These are phyloP conservation scores for Hygrophorus pudorinus DNA, from an alignment of 768 basidiomycete genomes.

Conservation along the genomic window DNA sequence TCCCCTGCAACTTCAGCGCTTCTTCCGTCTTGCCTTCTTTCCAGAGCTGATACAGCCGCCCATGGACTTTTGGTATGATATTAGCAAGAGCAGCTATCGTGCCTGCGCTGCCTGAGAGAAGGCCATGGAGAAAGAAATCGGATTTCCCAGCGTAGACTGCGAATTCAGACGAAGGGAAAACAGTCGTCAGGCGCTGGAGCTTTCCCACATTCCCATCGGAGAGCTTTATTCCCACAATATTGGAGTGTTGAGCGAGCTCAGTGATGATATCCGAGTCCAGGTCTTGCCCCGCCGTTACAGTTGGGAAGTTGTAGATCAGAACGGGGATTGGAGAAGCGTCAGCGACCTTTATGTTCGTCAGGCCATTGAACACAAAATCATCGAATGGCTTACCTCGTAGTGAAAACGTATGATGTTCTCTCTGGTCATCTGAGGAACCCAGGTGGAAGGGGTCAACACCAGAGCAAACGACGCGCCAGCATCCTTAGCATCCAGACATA, in stretches of 20 bases:
- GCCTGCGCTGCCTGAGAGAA: conserved; percentile 54
- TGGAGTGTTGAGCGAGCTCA: conserved; percentile 63
- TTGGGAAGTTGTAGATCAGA: conserved; percentile 83
- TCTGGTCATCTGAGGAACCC: conserved; percentile 53
- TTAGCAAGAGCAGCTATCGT: conserved; percentile 58
- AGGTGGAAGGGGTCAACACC: conserved; percentile 65
- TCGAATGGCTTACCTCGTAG: conserved; percentile 33
- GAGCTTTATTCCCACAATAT: conserved; percentile 79
- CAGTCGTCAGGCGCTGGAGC: conserved; percentile 61
- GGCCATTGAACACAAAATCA: not conserved
- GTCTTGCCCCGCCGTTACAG: conserved; percentile 72
- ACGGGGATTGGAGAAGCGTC: conserved; percentile 57
- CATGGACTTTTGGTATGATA: conserved; percentile 50
- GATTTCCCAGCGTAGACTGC: conserved; percentile 70
- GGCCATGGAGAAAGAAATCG: conserved; percentile 56
- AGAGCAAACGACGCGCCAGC: conserved; percentile 78
- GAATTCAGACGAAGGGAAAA: conserved; percentile 43
- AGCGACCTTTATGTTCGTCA: conserved; percentile 40
- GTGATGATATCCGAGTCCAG: conserved; percentile 73
- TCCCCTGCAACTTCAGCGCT: conserved; percentile 50
- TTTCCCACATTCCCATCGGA: conserved; percentile 84
- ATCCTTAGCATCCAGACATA: conserved; percentile 64
- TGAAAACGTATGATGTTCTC: conserved; percentile 61
- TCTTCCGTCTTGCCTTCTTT: conserved; percentile 44
- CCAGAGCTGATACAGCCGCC: conserved; percentile 36